These are phyloP conservation scores for Kodamaea ohmeri DNA, from an alignment of 1,139 yeast species.

Conservation along the genomic window DNA sequence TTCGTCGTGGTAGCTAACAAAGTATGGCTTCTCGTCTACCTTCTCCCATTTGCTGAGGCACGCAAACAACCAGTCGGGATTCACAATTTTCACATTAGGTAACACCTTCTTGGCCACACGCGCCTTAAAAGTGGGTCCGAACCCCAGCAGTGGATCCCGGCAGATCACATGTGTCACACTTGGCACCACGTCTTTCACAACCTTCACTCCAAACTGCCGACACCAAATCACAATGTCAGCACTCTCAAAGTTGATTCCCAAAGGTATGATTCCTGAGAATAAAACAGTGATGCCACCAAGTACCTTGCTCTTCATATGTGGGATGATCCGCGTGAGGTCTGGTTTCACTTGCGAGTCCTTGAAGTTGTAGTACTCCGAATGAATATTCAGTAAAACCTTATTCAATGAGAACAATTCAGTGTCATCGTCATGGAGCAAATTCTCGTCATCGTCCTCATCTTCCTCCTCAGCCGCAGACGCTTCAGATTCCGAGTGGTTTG, in stretches of 20 bases:
- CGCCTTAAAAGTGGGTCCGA: conserved; percentile 65
- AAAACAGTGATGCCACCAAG: conserved; percentile 69
- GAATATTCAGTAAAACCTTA: conserved; percentile 60
- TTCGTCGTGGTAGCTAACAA: conserved; percentile 46
- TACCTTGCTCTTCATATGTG: conserved; percentile 63
- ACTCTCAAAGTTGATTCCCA: conserved; percentile 64
- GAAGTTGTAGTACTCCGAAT: conserved; percentile 58
- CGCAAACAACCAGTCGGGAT: conserved; percentile 89
- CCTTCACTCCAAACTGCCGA: conserved; percentile 84
- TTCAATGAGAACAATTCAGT: conserved; percentile 67
- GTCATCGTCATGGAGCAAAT: conserved; percentile 76
- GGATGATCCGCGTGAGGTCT: conserved; percentile 67
- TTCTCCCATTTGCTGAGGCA: conserved; percentile 78
- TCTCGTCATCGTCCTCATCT: conserved; percentile 46
- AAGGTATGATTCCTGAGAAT: conserved; percentile 83
- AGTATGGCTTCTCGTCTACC: conserved; percentile 61
- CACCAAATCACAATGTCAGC: conserved; percentile 93
- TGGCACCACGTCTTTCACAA: conserved; percentile 68
- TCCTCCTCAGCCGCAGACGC: conserved; percentile 26
- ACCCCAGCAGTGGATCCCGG: conserved; percentile 44
- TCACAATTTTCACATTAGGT: conserved; percentile 75
- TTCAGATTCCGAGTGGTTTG: conserved; percentile 18
- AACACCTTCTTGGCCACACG: conserved; percentile 63
- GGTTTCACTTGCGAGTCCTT: conserved; percentile 39
- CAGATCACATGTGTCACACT: conserved; percentile 90